phyloP scores from a whole-genome alignment of 2,329 filamentous ascomycete species.

The Bipolaris sorokiniana region DNA sequence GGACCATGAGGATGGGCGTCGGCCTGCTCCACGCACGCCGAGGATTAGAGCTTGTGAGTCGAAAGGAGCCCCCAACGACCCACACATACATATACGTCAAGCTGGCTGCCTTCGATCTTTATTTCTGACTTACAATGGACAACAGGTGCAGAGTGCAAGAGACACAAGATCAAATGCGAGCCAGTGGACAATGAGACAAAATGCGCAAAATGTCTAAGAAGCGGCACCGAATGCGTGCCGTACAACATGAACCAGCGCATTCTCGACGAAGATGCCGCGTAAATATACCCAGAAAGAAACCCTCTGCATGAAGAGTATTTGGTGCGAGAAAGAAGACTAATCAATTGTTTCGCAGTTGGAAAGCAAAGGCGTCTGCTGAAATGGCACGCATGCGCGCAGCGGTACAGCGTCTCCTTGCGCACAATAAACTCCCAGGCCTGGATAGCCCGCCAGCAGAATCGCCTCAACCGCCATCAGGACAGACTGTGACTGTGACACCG shows the following conservation, averaged over 20 bases:
- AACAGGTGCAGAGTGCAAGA: constrained; percentile 44
- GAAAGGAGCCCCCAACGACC: neutral
- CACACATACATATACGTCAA: neutral
- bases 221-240: constrained; percentile 82
- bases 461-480: constrained; percentile 19
- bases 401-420: constrained; percentile 35
- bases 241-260: constrained; percentile 52
- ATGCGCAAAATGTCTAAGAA: constrained; percentile 44
- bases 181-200: constrained; percentile 40
- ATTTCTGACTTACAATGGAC: no score
- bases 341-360: constrained; percentile 31
- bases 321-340: neutral
- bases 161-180: constrained; percentile 46
- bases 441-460: constrained; percentile 20
- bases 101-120: no score
- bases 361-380: constrained; percentile 37
- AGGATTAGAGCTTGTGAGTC: constrained; percentile 38
- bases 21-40: constrained; percentile 32
- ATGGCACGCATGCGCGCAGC: constrained; percentile 35
- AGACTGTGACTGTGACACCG: constrained; percentile 30
- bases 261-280: constrained; percentile 43
- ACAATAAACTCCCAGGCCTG: constrained; percentile 36
- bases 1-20: constrained; percentile 37
- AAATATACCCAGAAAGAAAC: constrained; percentile 10
- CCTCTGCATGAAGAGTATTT: neutral